Evolutionary conservation across 192 early-diverging fungal species (phyloP).

Genomic region (Coemansia sp.): DNA sequence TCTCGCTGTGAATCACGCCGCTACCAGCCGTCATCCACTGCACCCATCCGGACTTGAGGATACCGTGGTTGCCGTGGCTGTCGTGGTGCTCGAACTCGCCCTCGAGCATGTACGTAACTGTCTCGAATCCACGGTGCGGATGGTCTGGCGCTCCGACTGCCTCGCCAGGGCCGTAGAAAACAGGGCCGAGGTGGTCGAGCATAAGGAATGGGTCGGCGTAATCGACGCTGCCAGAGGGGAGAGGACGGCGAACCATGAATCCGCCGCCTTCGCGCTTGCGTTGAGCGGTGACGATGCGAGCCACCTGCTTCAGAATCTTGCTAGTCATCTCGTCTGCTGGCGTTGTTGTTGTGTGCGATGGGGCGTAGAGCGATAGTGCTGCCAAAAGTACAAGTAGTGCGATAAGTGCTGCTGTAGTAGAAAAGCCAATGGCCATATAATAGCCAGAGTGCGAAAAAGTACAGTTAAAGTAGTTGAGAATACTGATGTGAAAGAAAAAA

Average conservation of each 20-base stretch:
- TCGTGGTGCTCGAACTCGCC: constrained; percentile 75
- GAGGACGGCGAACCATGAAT: constrained; percentile 73
- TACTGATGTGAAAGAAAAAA: background rate
- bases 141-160: constrained; percentile 68
- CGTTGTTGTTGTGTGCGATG: constrained; percentile 3
- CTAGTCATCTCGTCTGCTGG: constrained; percentile 23
- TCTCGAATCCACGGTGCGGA: constrained; percentile 81
- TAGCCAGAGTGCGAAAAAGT: background rate
- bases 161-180: constrained; percentile 56
- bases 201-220: constrained; percentile 90
- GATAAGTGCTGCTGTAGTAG: constrained; percentile 10
- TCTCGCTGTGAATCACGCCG: constrained; percentile 75
- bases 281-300: constrained; percentile 43
- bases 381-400: constrained; percentile 46
- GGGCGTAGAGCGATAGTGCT: constrained; percentile 18
- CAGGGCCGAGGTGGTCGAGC: constrained; percentile 69
- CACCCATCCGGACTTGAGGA: constrained; percentile 63
- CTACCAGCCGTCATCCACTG: constrained; percentile 81
- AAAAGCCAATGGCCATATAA: constrained; percentile 26
- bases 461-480: background rate
- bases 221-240: constrained; percentile 63
- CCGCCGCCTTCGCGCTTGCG: constrained; percentile 76
- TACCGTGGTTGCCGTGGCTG: constrained; percentile 70
- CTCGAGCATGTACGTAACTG: constrained; percentile 69
- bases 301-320: constrained; percentile 43